A percentile compares a stretch with the other conserved stretches of the same genome.
These are phyloP conservation scores for Calonectria pseudoturangicola DNA, from an alignment of 2,329 filamentous ascomycete genomes.

Conservation along the genomic window DNA sequence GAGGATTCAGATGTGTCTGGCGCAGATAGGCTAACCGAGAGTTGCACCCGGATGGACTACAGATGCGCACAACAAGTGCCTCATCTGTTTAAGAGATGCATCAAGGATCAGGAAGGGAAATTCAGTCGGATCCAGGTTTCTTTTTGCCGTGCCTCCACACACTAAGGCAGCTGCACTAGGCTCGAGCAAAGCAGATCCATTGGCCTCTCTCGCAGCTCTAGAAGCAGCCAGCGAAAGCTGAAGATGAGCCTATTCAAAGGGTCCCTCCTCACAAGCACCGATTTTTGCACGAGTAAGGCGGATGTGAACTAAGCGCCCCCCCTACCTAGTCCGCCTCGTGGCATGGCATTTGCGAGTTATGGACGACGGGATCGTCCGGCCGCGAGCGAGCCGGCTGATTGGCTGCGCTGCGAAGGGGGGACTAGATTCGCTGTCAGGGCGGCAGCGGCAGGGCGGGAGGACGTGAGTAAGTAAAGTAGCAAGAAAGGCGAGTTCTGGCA, in stretches of 20 bases:
- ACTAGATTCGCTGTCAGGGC: not conserved
- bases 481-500: not conserved
- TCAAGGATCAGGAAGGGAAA: conserved; percentile 10
- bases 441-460: not conserved
- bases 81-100: not conserved
- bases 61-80: not conserved
- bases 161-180: not conserved
- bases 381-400: not conserved
- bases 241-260: not conserved
- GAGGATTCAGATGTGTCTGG: conserved; percentile 25
- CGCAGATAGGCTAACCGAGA: conserved; percentile 24
- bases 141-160: not conserved
- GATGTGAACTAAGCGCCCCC: not conserved
- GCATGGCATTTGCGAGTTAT: conserved; percentile 12
- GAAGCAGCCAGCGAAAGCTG: conserved; percentile 7
- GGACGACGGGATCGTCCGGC: conserved; percentile 18
- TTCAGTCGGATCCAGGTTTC: conserved; percentile 2
- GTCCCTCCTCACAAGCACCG: not conserved
- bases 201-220: not conserved
- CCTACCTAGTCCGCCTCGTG: not conserved
- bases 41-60: conserved; percentile 2
- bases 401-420: not conserved
- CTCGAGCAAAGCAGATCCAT: not conserved
- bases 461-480: not conserved
- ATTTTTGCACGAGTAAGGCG: conserved; percentile 34